Evolutionary conservation across 345 rosid species (phyloP).

Genomic region (Lepidium aucheri): DNA sequence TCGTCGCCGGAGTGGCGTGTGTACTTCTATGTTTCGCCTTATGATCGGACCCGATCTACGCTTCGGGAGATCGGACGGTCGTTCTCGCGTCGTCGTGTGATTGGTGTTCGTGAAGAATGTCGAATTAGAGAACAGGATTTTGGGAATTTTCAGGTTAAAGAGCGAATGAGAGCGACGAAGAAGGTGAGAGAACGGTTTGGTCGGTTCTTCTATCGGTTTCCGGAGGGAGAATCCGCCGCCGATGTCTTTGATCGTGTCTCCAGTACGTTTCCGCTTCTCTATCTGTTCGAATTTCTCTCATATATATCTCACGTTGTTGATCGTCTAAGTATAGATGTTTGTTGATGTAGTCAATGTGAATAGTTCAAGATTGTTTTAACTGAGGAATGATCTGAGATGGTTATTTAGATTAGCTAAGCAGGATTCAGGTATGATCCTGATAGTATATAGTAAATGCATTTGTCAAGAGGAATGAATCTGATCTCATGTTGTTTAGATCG

Average conservation of each 20-base stretch:
- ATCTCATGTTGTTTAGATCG: neutral
- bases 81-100: constrained; percentile 56
- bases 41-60: constrained; percentile 82
- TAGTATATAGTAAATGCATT: too few species aligned
- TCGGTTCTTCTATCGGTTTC: constrained; percentile 80
- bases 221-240: constrained; percentile 99
- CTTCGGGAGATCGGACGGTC: constrained; percentile 87
- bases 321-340: neutral
- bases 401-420: neutral
- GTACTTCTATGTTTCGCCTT: constrained; percentile 92
- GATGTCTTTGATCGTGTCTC: constrained; percentile 97
- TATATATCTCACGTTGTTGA: neutral
- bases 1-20: constrained; percentile 47
- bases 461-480: neutral
- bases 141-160: constrained; percentile 87
- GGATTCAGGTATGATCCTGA: neutral
- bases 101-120: constrained; percentile 95
- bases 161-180: constrained; percentile 68
- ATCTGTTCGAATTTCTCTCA: neutral
- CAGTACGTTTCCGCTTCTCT: constrained; percentile 33
- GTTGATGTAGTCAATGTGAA: neutral
- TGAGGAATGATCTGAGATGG: neutral
- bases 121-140: constrained; percentile 92
- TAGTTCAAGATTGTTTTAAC: neutral
- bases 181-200: constrained; percentile 71